These are phyloP conservation scores for Diutina mesorugosa DNA, from an alignment of 1,139 yeast species.

Conservation along the genomic window DNA sequence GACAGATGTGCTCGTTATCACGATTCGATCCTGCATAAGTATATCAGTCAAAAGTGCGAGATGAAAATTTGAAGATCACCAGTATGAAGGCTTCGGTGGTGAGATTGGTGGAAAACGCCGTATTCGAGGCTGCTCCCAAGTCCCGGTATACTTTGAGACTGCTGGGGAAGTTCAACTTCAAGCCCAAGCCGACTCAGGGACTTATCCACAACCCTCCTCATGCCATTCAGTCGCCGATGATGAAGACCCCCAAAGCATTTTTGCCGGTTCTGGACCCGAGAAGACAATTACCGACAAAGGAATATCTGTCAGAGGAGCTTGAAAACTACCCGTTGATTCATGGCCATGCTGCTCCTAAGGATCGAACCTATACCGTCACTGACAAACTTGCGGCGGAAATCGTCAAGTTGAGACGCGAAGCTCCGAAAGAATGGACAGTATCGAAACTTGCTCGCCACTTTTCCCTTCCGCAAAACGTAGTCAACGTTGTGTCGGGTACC, in stretches of 20 bases:
- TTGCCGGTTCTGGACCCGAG: conserved; percentile 1
- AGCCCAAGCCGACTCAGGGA: conserved; percentile 26
- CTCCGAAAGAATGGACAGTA: not conserved
- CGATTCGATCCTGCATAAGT: not conserved
- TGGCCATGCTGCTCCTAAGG: not conserved
- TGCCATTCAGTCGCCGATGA: conserved; percentile 1
- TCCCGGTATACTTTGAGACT: not conserved
- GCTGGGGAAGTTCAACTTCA: conserved; percentile 19
- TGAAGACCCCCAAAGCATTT: conserved; percentile 1
- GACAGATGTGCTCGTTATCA: not conserved
- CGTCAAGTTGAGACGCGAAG: not conserved
- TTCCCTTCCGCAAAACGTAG: not conserved
- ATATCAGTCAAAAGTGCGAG: not conserved
- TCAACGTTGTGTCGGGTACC: not conserved
- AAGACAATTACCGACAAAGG: not conserved
- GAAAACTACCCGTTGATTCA: not conserved
- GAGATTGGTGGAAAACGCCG: conserved; percentile 1
- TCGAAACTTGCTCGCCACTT: not conserved
- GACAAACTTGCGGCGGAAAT: not conserved
- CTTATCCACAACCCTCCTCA: conserved; percentile 26
- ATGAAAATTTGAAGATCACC: not conserved
- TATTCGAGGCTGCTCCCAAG: not conserved
- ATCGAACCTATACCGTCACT: not conserved
- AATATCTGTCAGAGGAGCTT: not conserved
- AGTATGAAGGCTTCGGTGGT: not conserved